Percentiles rank a stretch among this genome's conserved stretches.
Evolutionary conservation across 2,329 filamentous ascomycete species (phyloP).

Genomic region (Diaporthe ampelina): DNA sequence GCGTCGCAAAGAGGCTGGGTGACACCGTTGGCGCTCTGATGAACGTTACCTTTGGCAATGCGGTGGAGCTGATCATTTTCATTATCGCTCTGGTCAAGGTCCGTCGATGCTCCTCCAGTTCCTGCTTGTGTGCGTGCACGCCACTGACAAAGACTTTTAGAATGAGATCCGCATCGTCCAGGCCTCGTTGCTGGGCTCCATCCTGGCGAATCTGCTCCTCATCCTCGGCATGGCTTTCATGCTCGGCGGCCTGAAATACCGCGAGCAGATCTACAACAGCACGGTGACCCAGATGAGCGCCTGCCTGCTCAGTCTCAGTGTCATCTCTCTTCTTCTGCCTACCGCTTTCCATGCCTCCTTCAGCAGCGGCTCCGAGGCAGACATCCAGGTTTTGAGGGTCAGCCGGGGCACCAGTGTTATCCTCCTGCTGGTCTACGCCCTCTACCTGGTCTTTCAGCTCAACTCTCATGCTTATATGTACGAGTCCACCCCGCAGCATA

Average conservation of each 20-base stretch:
- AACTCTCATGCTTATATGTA: conserved; percentile 78
- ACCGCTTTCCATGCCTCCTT: conserved; percentile 77
- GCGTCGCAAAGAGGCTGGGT: conserved; percentile 68
- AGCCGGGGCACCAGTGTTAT: conserved; percentile 84
- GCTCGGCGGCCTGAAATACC: conserved; percentile 75
- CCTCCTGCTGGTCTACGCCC: conserved; percentile 78
- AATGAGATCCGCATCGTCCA: conserved; percentile 82
- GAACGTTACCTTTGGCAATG: conserved; percentile 74
- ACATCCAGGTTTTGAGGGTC: conserved; percentile 76
- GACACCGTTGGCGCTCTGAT: conserved; percentile 71
- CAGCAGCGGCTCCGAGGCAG: conserved; percentile 67
- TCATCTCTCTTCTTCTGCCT: conserved; percentile 55
- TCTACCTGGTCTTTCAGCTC: conserved; percentile 83
- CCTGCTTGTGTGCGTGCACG: background rate
- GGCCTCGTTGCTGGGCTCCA: conserved; percentile 81
- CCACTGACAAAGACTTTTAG: conserved; percentile 31
- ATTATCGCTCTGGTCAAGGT: conserved; percentile 56
- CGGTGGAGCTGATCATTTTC: conserved; percentile 74
- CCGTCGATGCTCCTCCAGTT: background rate
- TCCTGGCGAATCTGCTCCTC: conserved; percentile 81
- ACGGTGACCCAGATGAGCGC: conserved; percentile 82
- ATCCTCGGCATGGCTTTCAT: conserved; percentile 84
- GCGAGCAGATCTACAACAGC: conserved; percentile 80
- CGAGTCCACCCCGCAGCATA: conserved; percentile 77
- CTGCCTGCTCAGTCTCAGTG: conserved; percentile 76